Evolutionary conservation across 306 rosid genomes (phyloP).

Genomic region (Begonia loranthoides): DNA sequence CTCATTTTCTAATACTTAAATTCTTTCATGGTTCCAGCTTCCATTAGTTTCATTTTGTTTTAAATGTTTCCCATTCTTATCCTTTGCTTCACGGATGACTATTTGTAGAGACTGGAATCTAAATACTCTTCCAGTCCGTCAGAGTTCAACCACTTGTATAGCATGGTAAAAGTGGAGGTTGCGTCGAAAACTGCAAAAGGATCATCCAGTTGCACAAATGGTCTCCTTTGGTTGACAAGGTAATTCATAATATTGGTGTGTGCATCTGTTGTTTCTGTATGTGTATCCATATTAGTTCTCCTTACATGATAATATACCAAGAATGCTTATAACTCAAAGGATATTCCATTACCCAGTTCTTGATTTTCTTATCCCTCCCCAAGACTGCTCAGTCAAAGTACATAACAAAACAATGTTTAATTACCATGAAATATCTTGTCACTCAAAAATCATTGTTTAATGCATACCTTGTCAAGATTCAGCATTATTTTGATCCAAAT

Average conservation of each 20-base stretch:
- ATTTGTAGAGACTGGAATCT: constrained; percentile 72
- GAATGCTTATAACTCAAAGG: no score
- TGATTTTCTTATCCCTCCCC: no score
- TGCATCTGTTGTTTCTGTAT: constrained; percentile 1
- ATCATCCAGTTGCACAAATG: constrained; percentile 94
- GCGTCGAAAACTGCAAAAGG: constrained; percentile 66
- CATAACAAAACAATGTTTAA: no score
- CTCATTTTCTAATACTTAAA: no score
- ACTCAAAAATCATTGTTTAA: no score
- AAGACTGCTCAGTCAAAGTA: no score
- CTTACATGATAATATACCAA: no score
- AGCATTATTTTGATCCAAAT: no score
- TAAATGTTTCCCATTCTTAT: background rate
- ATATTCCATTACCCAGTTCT: no score
- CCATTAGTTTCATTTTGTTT: constrained; percentile 1
- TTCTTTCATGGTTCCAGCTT: background rate
- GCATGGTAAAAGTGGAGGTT: constrained; percentile 69
- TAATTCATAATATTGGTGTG: constrained; percentile 11
- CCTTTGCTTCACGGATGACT: constrained; percentile 12
- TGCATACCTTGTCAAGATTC: no score
- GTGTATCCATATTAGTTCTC: background rate
- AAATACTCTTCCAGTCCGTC: constrained; percentile 46
- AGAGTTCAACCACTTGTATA: constrained; percentile 49
- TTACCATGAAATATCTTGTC: no score
- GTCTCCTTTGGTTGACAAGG: constrained; percentile 99